These are phyloP conservation scores for Nicotiana tabacum DNA, from an alignment of 257 asterid genomes.

Conservation along the genomic window DNA sequence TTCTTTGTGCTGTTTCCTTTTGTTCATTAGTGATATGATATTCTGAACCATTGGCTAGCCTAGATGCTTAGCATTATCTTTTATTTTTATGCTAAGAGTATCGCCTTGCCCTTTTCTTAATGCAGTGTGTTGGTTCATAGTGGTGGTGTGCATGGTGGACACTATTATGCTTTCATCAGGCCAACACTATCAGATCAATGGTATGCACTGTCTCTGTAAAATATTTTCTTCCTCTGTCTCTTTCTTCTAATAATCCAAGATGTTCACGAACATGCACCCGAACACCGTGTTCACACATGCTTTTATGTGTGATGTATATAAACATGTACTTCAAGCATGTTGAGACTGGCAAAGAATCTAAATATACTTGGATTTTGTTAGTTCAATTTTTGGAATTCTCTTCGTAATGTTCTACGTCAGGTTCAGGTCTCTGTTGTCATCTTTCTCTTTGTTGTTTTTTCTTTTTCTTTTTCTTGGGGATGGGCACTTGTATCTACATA, in stretches of 20 bases:
- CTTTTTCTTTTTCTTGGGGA: too few relatives aligned
- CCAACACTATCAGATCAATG: constrained; percentile 91
- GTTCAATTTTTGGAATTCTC: too few relatives aligned
- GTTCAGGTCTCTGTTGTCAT: too few relatives aligned
- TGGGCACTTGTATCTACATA: too few relatives aligned
- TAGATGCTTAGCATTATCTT: constrained; percentile 2
- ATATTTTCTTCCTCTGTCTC: not conserved
- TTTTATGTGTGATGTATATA: too few relatives aligned
- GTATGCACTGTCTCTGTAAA: constrained; percentile 38
- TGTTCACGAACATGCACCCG: too few relatives aligned
- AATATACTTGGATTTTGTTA: too few relatives aligned
- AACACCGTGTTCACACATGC: too few relatives aligned
- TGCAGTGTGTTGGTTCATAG: constrained; percentile 97
- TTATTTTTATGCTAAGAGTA: constrained; percentile 3
- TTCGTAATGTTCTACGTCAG: too few relatives aligned
- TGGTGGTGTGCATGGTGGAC: constrained; percentile 98
- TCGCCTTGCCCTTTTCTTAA: not conserved
- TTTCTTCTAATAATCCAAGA: not conserved
- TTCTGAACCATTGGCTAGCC: not conserved
- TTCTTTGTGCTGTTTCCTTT: not conserved
- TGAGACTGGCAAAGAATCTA: too few relatives aligned
- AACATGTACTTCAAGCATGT: too few relatives aligned
- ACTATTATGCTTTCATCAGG: constrained; percentile 95
- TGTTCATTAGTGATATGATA: not conserved
- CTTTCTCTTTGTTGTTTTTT: too few relatives aligned